phyloP scores from a whole-genome alignment of 257 asterid genomes.

The Linderniella brevidens region DNA sequence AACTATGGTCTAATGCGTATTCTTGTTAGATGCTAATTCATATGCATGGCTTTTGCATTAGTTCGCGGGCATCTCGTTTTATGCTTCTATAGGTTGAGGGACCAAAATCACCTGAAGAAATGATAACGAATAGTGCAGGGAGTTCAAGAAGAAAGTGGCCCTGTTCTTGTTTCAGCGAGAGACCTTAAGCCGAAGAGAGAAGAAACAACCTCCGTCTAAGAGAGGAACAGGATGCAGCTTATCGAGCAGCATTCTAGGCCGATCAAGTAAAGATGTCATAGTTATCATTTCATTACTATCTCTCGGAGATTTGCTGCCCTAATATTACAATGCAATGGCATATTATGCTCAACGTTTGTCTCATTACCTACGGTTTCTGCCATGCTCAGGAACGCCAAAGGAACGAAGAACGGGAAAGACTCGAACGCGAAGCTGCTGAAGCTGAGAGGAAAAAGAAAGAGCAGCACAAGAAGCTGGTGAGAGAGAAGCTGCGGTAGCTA shows the following conservation, averaged over 20 bases:
- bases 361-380: neutral
- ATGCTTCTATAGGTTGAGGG: constrained; percentile 59
- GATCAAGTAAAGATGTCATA: constrained; percentile 58
- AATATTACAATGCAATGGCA: neutral
- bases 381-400: constrained; percentile 95
- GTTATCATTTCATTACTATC: constrained; percentile 6
- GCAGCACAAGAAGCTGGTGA: constrained; percentile 72
- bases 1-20: too few species aligned
- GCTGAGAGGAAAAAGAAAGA: constrained; percentile 73
- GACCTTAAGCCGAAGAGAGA: constrained; percentile 96
- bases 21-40: too few species aligned
- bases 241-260: constrained; percentile 87
- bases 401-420: constrained; percentile 62
- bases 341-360: neutral
- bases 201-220: constrained; percentile 56
- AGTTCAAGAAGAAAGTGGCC: constrained; percentile 92
- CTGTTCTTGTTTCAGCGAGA: constrained; percentile 68
- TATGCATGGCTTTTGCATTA: neutral
- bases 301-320: too few species aligned
- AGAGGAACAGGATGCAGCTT: constrained; percentile 99
- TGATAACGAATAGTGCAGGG: constrained; percentile 56
- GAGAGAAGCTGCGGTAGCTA: constrained; percentile 65
- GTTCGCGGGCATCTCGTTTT: neutral
- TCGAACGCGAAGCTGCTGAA: constrained; percentile 86
- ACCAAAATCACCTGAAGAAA: constrained; percentile 73